phyloP scores from a whole-genome alignment of 2,329 filamentous ascomycete genomes.

The Byssothecium circinans region DNA sequence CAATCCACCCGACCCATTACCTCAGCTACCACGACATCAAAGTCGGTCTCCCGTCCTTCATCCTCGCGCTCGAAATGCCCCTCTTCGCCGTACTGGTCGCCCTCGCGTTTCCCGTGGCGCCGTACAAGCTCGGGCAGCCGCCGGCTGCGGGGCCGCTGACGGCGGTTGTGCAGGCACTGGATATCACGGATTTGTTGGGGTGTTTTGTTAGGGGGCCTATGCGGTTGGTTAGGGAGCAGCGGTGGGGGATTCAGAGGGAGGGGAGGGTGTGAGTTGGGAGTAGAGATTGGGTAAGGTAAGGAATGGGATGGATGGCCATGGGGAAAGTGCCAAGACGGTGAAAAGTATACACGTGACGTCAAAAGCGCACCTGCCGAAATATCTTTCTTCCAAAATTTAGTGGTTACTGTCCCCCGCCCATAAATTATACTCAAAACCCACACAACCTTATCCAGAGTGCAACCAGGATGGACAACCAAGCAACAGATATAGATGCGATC shows the following conservation, averaged over 20 bases:
- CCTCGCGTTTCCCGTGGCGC: slow-evolving; percentile 23
- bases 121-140: slow-evolving; percentile 16
- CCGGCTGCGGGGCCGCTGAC: slow-evolving; percentile 20
- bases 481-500: too few relatives aligned
- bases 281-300: too few relatives aligned
- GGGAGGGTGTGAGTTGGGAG: slow-evolving; percentile 13
- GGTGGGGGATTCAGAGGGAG: slow-evolving; percentile 25
- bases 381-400: too few relatives aligned
- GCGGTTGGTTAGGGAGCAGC: slow-evolving; percentile 32
- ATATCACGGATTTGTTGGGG: slow-evolving; percentile 30
- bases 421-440: too few relatives aligned
- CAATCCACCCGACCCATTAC: slow-evolving; percentile 27
- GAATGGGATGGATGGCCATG: too few relatives aligned
- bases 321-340: too few relatives aligned
- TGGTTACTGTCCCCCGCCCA: too few relatives aligned
- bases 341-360: too few relatives aligned
- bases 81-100: slow-evolving; percentile 31
- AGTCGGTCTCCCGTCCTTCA: slow-evolving; percentile 28
- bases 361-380: too few relatives aligned
- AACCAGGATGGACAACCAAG: too few relatives aligned
- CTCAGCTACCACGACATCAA: slow-evolving; percentile 35
- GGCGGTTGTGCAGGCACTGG: slow-evolving; percentile 30
- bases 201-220: slow-evolving; percentile 35
- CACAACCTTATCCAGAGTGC: too few relatives aligned
- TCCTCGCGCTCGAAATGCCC: slow-evolving; percentile 38